Evolutionary conservation across 805 yeast species (phyloP).

Genomic region (Sugiyamaella americana): DNA sequence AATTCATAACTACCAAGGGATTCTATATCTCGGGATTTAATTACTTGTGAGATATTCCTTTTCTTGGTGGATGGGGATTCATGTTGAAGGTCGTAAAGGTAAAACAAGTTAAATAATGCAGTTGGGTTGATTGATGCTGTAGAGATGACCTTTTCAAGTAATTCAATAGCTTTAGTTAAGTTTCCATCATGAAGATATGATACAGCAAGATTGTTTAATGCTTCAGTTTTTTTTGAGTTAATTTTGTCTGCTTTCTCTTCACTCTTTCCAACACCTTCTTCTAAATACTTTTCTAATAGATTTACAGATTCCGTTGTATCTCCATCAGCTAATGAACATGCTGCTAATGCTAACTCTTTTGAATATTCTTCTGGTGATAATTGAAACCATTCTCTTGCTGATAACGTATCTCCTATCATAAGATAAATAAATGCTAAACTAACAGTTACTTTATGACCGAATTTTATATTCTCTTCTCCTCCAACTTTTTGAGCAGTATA

Average conservation of each 20-base stretch:
- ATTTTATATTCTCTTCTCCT: constrained; percentile 1
- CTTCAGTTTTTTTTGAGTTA: neutral
- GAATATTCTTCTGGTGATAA: constrained; percentile 3
- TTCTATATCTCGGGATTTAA: constrained; percentile 9
- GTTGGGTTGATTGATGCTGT: constrained; percentile 8
- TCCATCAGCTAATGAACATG: constrained; percentile 25
- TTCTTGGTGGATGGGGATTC: constrained; percentile 8
- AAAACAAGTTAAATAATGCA: constrained; percentile 23
- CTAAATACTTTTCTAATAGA: constrained; percentile 3
- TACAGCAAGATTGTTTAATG: constrained; percentile 18
- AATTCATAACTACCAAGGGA: constrained; percentile 19
- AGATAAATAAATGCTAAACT: constrained; percentile 23
- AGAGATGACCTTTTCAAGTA: constrained; percentile 18
- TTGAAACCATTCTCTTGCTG: constrained; percentile 28
- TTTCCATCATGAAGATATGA: constrained; percentile 25
- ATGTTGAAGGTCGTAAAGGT: constrained; percentile 25
- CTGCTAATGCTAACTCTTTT: constrained; percentile 6
- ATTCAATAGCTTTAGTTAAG: constrained; percentile 18
- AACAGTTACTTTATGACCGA: constrained; percentile 10
- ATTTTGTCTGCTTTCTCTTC: neutral
- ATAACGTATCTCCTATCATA: constrained; percentile 27
- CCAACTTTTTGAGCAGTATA: constrained; percentile 1
- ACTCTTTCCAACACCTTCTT: neutral
- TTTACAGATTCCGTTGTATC: constrained; percentile 21
- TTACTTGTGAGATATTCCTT: constrained; percentile 1